Evolutionary conservation across 2,329 filamentous ascomycete species (phyloP), one percentile per base, ranked within the genome.

Genomic region (Coniochaeta ligniaria): DNA sequence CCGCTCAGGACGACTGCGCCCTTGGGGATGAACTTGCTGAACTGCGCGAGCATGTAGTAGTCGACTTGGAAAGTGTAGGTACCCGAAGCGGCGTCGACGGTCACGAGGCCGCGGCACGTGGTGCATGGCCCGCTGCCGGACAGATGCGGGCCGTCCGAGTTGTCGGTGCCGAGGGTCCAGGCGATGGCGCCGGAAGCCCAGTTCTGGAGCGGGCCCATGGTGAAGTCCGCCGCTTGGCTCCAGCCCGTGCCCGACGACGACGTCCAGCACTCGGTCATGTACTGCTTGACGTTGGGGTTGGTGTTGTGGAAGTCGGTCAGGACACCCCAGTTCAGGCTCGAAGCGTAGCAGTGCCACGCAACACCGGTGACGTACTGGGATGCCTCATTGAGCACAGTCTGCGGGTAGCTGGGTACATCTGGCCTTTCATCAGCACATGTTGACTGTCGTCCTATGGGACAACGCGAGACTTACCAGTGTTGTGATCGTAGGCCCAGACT

Each of bases 21-120:
- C 41, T 72, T 71, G 22, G 76, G 75, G 60, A 82, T 79, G 66
- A 77, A 81, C 62, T 72, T 75, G 67, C 74, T 76, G 67, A 80
- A 81, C 67, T 83, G 81, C 1, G 78, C 80, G 62, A 83, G 71
- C 74, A 81, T 80, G 67, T 83, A 83, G 69, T 82, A 83, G 62
- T 81, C 79, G 7, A 78, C 73, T 28, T 75, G 76, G 62, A 77
- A 75, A 4, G 69, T 71, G 68, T 83, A 83, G 2, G 73, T 75
- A 24, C 71, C 72, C 12, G 72, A 66, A 8, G 69, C 67, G 9
- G 71, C 78, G 71, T 87, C 81, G 61, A 87, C 74, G 4, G 80
- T 80, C 54, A 85, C 81, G 6, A 87, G 75, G 11, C 84, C 84
- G 1, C 73, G 74, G 67, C 78, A 80, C 11, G 69, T 70, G 24